Conservation (phyloP, 148 eudicot species). For the Dianthus caryophyllus region DNA sequence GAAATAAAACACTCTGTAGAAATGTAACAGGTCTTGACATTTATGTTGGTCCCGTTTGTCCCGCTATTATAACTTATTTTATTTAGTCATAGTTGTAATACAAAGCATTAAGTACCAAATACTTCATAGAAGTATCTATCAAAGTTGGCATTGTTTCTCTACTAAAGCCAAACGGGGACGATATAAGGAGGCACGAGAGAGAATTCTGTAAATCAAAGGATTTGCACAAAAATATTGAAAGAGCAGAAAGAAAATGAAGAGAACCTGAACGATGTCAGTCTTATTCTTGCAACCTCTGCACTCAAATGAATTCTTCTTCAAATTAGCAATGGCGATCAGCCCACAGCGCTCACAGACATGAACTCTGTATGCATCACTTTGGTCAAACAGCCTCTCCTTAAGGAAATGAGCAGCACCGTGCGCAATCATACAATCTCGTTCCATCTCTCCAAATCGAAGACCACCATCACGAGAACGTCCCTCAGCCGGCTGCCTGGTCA, state of each 20-base stretch:
- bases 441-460: conserved; percentile 97
- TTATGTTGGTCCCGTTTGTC: too few species aligned
- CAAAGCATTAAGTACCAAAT: too few species aligned
- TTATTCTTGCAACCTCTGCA: conserved; percentile 96
- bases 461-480: conserved; percentile 99
- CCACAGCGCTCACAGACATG: conserved; percentile 96
- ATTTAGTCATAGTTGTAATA: too few species aligned
- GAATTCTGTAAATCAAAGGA: not conserved
- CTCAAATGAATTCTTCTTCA: conserved; percentile 90
- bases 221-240: not conserved
- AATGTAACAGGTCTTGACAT: too few species aligned
- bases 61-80: too few species aligned
- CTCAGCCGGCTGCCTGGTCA: conserved; percentile 96
- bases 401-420: conserved; percentile 98
- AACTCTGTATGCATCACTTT: conserved; percentile 91
- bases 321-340: conserved; percentile 84
- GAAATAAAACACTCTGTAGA: too few species aligned
- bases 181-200: too few species aligned
- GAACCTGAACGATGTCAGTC: conserved; percentile 93
- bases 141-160: too few species aligned
- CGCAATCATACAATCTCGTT: conserved; percentile 96
- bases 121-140: too few species aligned
- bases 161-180: too few species aligned
- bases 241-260: not conserved
- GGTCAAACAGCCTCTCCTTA: conserved; percentile 95